phyloP scores from a whole-genome alignment of 495 filamentous ascomycete genomes.

The Hyaloscypha variabilis region DNA sequence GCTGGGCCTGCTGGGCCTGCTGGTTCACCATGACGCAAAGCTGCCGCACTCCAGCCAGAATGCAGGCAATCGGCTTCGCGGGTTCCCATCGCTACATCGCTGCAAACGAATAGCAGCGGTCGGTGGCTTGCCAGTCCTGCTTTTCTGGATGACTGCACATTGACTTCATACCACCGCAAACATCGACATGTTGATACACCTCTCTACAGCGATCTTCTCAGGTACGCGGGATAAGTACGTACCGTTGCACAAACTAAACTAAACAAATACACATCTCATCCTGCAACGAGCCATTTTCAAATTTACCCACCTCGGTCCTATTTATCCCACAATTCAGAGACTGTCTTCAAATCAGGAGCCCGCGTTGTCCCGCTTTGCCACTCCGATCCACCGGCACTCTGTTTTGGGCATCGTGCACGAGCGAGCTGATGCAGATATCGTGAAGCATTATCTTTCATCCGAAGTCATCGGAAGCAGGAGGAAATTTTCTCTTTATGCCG shows the following conservation, averaged over 20 bases:
- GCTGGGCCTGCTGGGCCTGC: too few species aligned
- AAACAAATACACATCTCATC: too few species aligned
- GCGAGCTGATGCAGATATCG: background rate
- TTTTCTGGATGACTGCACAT: background rate
- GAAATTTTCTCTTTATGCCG: background rate
- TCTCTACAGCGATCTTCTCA: background rate
- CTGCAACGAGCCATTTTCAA: conserved; percentile 1
- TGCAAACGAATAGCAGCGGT: background rate
- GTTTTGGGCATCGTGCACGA: background rate
- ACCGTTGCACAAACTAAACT: too few species aligned
- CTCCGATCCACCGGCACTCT: conserved; percentile 1
- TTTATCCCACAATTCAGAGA: conserved; percentile 2
- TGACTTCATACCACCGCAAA: background rate
- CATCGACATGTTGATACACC: too few species aligned
- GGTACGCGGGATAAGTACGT: background rate
- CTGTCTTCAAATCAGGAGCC: background rate
- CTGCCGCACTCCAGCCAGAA: background rate
- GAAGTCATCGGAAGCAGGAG: background rate
- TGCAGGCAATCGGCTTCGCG: conserved; percentile 3
- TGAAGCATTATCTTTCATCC: background rate
- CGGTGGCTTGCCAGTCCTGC: background rate
- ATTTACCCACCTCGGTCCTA: conserved; percentile 24
- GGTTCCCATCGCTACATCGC: background rate
- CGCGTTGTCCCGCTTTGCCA: background rate
- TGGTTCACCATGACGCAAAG: conserved; percentile 21